Base-by-base conservation (phyloP, 768 basidiomycete species). In the Pisolithus tinctorius region DNA sequence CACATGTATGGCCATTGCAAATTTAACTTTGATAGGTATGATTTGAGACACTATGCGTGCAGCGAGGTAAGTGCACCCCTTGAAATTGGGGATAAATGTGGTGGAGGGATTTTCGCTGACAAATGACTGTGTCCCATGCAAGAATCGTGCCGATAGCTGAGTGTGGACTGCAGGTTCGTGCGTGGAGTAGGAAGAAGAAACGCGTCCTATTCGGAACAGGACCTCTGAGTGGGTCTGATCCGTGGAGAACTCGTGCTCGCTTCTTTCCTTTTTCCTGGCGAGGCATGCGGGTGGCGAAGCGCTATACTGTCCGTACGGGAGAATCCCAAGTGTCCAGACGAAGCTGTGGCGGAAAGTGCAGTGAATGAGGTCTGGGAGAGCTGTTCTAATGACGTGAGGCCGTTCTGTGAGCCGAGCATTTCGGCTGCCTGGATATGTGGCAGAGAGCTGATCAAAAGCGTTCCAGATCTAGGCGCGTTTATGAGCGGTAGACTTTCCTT, bases 321-420 rank as follows among this genome's bases (percentile, higher is more conserved):
- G 16, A 94, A 97, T 65, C 84, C 91, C 10, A 74, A 77, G 20
- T 97, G 94, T 63, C 83, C 84, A 1, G 80, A 86, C 60, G 68
- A 74, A 38, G 88, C 76, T 5, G 73, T 86, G 25, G 95, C 94
- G 10, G 92, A 93, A 65, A 78, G 79, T 51, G 93, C 84, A 1
- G 94, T 98, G 43, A 96, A 97, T 58, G 90, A 96, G 65, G 95
- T 95, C 31, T 99, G 90, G 88, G 93, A 93, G 62, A 93, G 90
- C 59, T 99, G 95, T 67, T 93, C 90, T 69, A 84, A 79, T 36
- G 96, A 98, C 64, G 97, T 94, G 6, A 72, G 95, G 55, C 95
- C 96, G 8, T 99, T 97, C 66, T 95, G 98, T 66, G 94, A 98
- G 85, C 91, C 91, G 59, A 49, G 64, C 55, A 11, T 6, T 36